Evolutionary conservation across 2,329 filamentous ascomycete species (phyloP).

Genomic region (Chaetothyriales sp.): DNA sequence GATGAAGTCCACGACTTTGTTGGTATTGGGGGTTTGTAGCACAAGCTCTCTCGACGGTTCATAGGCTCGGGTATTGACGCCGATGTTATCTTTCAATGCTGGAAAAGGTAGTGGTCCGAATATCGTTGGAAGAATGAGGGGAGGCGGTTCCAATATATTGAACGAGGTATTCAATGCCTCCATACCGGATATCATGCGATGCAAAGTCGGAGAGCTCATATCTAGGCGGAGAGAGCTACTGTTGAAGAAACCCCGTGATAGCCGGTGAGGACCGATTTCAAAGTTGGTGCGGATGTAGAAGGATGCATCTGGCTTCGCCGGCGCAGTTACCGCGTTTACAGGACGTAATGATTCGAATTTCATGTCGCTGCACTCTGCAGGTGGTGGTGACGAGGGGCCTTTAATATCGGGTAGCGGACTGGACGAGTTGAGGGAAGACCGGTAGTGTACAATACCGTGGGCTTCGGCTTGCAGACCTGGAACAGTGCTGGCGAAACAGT

Average conservation of each 20-base stretch:
- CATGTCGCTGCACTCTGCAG: conserved; percentile 55
- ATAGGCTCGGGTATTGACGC: background rate
- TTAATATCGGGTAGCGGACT: conserved; percentile 40
- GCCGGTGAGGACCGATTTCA: conserved; percentile 45
- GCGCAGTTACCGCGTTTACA: conserved; percentile 30
- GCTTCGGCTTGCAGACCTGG: conserved; percentile 22
- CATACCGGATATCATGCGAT: background rate
- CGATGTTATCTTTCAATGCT: background rate
- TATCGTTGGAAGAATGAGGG: background rate
- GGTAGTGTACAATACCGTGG: conserved; percentile 22
- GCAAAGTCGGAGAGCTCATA: background rate
- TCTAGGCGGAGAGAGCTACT: background rate
- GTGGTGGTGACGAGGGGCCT: conserved; percentile 28
- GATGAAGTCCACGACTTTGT: conserved; percentile 23
- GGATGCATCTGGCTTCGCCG: conserved; percentile 36
- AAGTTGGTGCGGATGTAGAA: conserved; percentile 46
- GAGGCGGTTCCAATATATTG: background rate
- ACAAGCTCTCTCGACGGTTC: background rate
- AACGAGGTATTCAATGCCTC: background rate
- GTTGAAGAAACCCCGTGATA: conserved; percentile 48
- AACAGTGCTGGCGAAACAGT: conserved; percentile 2
- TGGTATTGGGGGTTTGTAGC: conserved; percentile 6
- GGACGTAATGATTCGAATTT: conserved; percentile 29
- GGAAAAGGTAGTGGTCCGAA: background rate
- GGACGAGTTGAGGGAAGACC: conserved; percentile 28